Percentiles rank a stretch among this genome's conserved stretches.
These are phyloP conservation scores for Myochromella boudieri DNA, from an alignment of 768 basidiomycete species.

Conservation along the genomic window DNA sequence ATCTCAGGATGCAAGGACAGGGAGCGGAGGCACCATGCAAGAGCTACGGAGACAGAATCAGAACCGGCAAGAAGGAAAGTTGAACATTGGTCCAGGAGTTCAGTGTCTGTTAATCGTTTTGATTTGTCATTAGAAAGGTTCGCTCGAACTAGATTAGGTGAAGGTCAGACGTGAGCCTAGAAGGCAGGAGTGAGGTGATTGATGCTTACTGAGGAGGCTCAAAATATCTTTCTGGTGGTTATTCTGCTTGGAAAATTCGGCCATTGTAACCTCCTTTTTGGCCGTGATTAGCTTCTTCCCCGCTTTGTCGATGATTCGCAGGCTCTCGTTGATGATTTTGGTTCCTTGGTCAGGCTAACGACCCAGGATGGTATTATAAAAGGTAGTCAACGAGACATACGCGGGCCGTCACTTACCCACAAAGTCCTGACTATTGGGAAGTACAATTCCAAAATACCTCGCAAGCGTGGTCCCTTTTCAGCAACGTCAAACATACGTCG, in stretches of 20 bases:
- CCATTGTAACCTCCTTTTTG: constrained; percentile 37
- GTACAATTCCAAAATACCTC: constrained; percentile 43
- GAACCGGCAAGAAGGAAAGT: constrained; percentile 67
- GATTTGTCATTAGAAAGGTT: constrained; percentile 48
- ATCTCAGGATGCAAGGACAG: constrained; percentile 54
- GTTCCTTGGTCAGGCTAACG: constrained; percentile 42
- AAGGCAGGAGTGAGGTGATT: constrained; percentile 3
- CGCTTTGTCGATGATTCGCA: constrained; percentile 36
- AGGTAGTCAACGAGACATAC: background rate
- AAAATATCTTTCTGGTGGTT: constrained; percentile 46
- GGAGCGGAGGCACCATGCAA: constrained; percentile 58
- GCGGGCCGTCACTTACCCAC: constrained; percentile 34
- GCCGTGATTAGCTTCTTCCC: constrained; percentile 43
- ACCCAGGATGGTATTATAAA: background rate
- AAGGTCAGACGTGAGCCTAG: constrained; percentile 1
- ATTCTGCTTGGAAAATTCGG: constrained; percentile 30
- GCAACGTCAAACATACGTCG: constrained; percentile 48
- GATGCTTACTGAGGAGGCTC: constrained; percentile 42
- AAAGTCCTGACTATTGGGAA: constrained; percentile 45
- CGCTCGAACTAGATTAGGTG: constrained; percentile 49
- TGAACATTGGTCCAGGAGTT: constrained; percentile 63
- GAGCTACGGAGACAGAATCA: constrained; percentile 55
- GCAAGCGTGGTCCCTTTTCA: constrained; percentile 41
- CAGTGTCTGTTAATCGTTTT: constrained; percentile 54
- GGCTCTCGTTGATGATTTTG: constrained; percentile 35